Percentiles rank a stretch among this genome's conserved stretches.
Evolutionary conservation across 495 filamentous ascomycete genomes (phyloP).

Genomic region (Annulohypoxylon moriforme): DNA sequence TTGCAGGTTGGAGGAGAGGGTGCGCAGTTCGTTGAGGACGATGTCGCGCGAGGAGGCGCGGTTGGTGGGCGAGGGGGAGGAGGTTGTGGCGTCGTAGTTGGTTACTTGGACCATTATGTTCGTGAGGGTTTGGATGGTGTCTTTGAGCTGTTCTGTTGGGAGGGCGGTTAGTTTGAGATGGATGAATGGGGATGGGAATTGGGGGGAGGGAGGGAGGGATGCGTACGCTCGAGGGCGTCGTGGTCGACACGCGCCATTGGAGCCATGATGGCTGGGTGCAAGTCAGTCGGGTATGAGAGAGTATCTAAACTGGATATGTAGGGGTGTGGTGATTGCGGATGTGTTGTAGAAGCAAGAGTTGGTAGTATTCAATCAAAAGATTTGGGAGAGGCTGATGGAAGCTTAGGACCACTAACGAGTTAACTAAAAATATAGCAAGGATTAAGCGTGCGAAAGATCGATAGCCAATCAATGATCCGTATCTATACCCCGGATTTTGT

Average conservation of each 20-base stretch:
- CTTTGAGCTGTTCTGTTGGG: constrained; percentile 68
- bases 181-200: background rate
- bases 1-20: constrained; percentile 52
- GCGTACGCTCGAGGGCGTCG: constrained; percentile 59
- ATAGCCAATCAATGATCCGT: background rate
- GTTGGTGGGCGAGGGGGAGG: constrained; percentile 54
- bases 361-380: background rate
- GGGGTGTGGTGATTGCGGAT: background rate
- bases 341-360: background rate
- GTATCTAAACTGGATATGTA: too few species aligned
- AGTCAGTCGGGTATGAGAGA: background rate
- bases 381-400: background rate
- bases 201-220: background rate
- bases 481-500: constrained; percentile 20
- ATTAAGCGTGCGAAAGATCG: background rate
- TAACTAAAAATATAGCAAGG: background rate
- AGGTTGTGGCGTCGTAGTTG: constrained; percentile 74
- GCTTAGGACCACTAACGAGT: background rate
- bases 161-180: constrained; percentile 25
- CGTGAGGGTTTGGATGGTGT: constrained; percentile 88
- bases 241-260: constrained; percentile 58
- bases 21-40: constrained; percentile 56
- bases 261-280: constrained; percentile 53
- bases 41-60: constrained; percentile 57
- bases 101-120: constrained; percentile 78